These are phyloP conservation scores for Brasilioporus rufonigricans DNA, from an alignment of 768 basidiomycete species.

Conservation along the genomic window DNA sequence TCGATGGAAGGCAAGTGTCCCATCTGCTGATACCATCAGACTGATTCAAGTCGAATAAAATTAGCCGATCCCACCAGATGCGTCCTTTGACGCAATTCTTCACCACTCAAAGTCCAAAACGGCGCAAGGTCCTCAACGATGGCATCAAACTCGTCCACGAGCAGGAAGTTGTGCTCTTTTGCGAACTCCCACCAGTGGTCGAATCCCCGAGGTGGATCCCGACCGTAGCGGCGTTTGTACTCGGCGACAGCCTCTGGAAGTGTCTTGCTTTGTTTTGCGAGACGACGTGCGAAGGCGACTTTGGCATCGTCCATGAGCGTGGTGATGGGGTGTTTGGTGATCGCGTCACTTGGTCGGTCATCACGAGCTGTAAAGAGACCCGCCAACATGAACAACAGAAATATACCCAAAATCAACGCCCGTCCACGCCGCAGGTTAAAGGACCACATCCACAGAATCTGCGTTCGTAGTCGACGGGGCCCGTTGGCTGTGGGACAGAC, in stretches of 20 bases:
- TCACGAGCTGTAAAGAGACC: slow-evolving; percentile 44
- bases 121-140: slow-evolving; percentile 79
- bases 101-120: slow-evolving; percentile 74
- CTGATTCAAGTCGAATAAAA: not conserved
- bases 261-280: slow-evolving; percentile 77
- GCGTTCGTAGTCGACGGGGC: not conserved
- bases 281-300: slow-evolving; percentile 57
- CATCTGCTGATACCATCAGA: slow-evolving; percentile 43
- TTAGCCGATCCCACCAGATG: slow-evolving; percentile 42
- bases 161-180: slow-evolving; percentile 62
- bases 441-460: slow-evolving; percentile 13
- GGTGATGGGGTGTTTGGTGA: slow-evolving; percentile 72
- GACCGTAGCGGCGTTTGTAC: slow-evolving; percentile 74
- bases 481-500: no score
- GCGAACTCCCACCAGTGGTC: slow-evolving; percentile 89
- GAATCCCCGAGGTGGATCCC: slow-evolving; percentile 86
- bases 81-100: slow-evolving; percentile 66
- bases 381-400: slow-evolving; percentile 48
- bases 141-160: slow-evolving; percentile 89
- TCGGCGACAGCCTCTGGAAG: slow-evolving; percentile 76
- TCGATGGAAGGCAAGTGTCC: slow-evolving; percentile 82
- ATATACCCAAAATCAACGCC: slow-evolving; percentile 40
- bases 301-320: slow-evolving; percentile 83
- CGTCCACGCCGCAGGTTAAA: slow-evolving; percentile 29
- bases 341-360: slow-evolving; percentile 2